A percentile compares a stretch with the other conserved stretches of the same genome.
Conservation (phyloP, 257 asterid species). For the Cordia subcordata region DNA sequence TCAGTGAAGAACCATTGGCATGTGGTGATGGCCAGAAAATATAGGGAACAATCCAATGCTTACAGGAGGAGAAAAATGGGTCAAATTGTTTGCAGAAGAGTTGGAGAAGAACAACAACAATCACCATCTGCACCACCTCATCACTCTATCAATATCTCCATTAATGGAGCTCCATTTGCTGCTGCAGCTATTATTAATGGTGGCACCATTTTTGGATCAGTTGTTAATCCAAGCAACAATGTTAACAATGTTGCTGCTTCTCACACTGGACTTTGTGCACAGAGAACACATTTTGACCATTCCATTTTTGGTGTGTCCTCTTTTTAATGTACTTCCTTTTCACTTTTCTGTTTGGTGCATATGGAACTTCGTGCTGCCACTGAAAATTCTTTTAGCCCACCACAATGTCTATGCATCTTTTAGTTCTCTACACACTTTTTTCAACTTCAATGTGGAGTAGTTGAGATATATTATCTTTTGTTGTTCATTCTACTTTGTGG, state of each 20-base stretch:
- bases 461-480: too few species aligned
- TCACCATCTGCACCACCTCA: slow-evolving; percentile 3
- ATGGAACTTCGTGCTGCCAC: too few species aligned
- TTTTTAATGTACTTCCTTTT: not conserved
- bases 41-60: slow-evolving; percentile 75
- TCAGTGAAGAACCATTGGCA: slow-evolving; percentile 96
- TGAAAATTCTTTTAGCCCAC: too few species aligned
- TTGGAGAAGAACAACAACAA: slow-evolving; percentile 11
- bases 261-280: slow-evolving; percentile 32
- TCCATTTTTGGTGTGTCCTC: slow-evolving; percentile 39
- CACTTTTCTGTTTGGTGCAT: not conserved
- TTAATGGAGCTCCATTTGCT: slow-evolving; percentile 6
- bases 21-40: slow-evolving; percentile 82
- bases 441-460: too few species aligned
- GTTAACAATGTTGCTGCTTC: slow-evolving; percentile 11
- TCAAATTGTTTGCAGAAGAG: slow-evolving; percentile 42
- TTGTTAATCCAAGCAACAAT: slow-evolving; percentile 7
- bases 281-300: slow-evolving; percentile 32
- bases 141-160: slow-evolving; percentile 5
- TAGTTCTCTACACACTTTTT: too few species aligned
- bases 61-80: slow-evolving; percentile 65
- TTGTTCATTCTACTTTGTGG: too few species aligned
- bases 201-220: slow-evolving; percentile 23
- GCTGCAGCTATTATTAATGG: slow-evolving; percentile 6
- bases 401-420: too few species aligned